A percentile compares a stretch with the other conserved stretches of the same genome.
These are phyloP conservation scores for Globisporangium middletonii DNA, from an alignment of 352 stramenopile species.

Conservation along the genomic window DNA sequence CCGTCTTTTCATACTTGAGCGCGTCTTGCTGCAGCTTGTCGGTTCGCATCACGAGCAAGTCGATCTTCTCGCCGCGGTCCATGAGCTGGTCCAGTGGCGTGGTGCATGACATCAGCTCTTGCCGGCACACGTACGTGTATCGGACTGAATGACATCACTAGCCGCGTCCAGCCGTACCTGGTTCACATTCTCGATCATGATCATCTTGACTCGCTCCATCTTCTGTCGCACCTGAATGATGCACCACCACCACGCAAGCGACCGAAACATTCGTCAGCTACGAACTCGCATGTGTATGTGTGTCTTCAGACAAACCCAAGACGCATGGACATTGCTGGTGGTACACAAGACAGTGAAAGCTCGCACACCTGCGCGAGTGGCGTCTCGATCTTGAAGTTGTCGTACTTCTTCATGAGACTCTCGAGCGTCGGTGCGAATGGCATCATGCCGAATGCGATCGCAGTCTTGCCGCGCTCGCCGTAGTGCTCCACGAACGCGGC, in stretches of 20 bases:
- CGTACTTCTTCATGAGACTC: conserved; percentile 77
- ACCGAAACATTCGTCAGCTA: not conserved
- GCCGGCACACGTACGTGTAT: not conserved
- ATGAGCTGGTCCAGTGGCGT: conserved; percentile 83
- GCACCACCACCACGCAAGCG: not conserved
- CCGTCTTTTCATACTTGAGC: conserved; percentile 94
- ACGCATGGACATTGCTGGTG: not conserved
- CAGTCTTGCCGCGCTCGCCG: conserved; percentile 54
- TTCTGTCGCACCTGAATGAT: conserved; percentile 82
- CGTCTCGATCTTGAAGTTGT: conserved; percentile 80
- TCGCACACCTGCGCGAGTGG: conserved; percentile 45
- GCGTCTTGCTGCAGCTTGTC: conserved; percentile 95
- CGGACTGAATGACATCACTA: not conserved
- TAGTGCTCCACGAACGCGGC: conserved; percentile 58
- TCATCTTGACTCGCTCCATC: conserved; percentile 97
- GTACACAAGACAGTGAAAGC: not conserved
- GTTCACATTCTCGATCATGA: conserved; percentile 99
- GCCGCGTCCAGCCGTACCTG: conserved; percentile 26
- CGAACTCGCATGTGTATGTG: too few species aligned
- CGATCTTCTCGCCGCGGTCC: conserved; percentile 98
- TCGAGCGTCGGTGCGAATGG: conserved; percentile 56
- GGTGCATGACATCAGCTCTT: not conserved
- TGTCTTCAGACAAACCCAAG: too few species aligned
- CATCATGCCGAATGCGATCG: conserved; percentile 64
- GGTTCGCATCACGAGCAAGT: conserved; percentile 79